Conservation (phyloP, 2,329 filamentous ascomycete species). For the Hypoxylon rubiginosum region DNA sequence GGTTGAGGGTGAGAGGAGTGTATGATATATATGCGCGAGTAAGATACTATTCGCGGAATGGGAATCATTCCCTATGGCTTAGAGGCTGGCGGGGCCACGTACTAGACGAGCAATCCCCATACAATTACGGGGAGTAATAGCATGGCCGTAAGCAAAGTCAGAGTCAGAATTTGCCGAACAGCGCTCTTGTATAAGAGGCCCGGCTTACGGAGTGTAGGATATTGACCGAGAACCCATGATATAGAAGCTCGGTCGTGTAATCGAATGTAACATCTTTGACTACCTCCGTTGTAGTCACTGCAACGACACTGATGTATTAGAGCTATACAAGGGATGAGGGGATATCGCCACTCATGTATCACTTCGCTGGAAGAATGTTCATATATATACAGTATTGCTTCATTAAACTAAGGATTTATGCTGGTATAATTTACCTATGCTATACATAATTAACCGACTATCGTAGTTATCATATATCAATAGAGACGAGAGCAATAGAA, state of each 20-base stretch:
- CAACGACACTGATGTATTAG: too few relatives aligned
- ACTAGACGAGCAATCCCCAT: neutral
- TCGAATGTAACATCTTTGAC: neutral
- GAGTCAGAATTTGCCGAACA: neutral
- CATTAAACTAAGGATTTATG: neutral
- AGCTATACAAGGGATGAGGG: neutral
- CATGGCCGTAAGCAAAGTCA: neutral
- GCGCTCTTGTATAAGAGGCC: neutral
- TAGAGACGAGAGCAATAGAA: constrained; percentile 60
- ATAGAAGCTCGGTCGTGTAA: constrained; percentile 1
- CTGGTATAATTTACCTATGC: neutral
- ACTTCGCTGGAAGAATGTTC: neutral
- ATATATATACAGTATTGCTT: neutral
- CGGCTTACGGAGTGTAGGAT: neutral
- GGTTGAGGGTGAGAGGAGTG: neutral
- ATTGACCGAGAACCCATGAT: neutral
- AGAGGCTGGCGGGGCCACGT: too few relatives aligned
- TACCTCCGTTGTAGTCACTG: too few relatives aligned
- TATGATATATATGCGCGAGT: neutral
- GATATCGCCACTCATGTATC: neutral
- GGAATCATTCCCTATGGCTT: neutral
- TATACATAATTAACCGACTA: neutral
- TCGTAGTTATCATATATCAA: constrained; percentile 44
- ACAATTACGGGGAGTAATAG: neutral
- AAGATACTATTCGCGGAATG: neutral